Evolutionary conservation across 345 rosid genomes (phyloP), one percentile per base, ranked within the genome.

Genomic region (Aquilaria sinensis): DNA sequence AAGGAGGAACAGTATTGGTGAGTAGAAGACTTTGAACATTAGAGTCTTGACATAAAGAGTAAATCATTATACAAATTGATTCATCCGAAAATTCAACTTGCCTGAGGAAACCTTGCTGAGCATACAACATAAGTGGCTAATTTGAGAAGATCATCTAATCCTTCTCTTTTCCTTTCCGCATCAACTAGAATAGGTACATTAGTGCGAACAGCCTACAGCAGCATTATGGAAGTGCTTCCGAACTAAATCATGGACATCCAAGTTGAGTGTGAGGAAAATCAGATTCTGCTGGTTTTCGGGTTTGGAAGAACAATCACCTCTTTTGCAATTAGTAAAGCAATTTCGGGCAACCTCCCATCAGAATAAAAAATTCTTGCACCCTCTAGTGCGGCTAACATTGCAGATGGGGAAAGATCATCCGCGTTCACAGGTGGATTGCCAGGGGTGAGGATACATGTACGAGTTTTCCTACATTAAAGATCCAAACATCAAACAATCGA

Each of bases 381-480:
- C 63, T 78, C 79, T 58, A 93, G 52, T 51, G 90, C 95, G 51
- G 88, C 74, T 65, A 60, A 54, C 65, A 90, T 70, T 47, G 58
- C 67, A 58, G 84, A 67, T 2, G 58, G 70, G 59, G 85, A 63
- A 64, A 93, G 80, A 31, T 88, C 97, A 51, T 75, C 77, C 0
- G 87, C 86, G 60, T 50, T 61, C 86, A 88, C 73, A 46, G 80
- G 86, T 60, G 97, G 98, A 54, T 73, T 32, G 63, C 96, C 98
- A 33, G 92, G 87, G 30, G 96, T 86, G 60, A 88, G 89, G 60
- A 90, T 93, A 74, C 97, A 93, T 32, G 98, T 93, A 9, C 98
- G 96, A 16, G 96, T 93, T 74, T 84, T 82, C 81, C 98, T 93
- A 79, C 50, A 77, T 69, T 61, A 65, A 60, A 0, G 43, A 37